Conservation (phyloP, 257 asterid genomes). For the Rauvolfia tetraphylla region DNA sequence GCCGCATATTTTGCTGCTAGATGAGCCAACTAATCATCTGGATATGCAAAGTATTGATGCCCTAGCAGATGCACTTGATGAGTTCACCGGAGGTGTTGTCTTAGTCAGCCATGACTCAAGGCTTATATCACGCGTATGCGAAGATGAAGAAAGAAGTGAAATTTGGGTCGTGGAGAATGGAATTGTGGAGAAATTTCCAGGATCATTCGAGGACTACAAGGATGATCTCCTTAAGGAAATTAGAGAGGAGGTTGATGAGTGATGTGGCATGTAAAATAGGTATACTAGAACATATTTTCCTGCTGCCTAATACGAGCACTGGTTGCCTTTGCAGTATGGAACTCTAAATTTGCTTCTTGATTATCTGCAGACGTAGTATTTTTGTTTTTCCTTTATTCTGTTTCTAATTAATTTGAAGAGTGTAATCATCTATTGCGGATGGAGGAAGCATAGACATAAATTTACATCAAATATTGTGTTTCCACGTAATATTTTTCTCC, state of each 20-base stretch:
- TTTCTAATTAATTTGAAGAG: not conserved
- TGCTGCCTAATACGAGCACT: not conserved
- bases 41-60: constrained; percentile 83
- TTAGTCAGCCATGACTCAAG: constrained; percentile 68
- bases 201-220: constrained; percentile 61
- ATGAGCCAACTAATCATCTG: constrained; percentile 71
- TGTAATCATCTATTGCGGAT: not conserved
- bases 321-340: not conserved
- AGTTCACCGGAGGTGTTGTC: constrained; percentile 67
- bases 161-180: constrained; percentile 69
- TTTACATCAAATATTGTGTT: not conserved
- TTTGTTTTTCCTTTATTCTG: not conserved
- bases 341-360: not conserved
- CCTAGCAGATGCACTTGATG: constrained; percentile 66
- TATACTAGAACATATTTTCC: not conserved
- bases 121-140: constrained; percentile 61
- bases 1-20: constrained; percentile 61
- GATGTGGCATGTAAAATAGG: constrained; percentile 11
- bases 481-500: not conserved
- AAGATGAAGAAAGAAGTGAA: constrained; percentile 53
- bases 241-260: constrained; percentile 57
- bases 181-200: constrained; percentile 50
- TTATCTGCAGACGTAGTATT: not conserved
- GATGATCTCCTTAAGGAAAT: constrained; percentile 59
- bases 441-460: constrained; percentile 1